Percentiles rank a stretch among this genome's conserved stretches.
These are phyloP conservation scores for Aspergillus cavernicola DNA, from an alignment of 495 filamentous ascomycete species.

Conservation along the genomic window DNA sequence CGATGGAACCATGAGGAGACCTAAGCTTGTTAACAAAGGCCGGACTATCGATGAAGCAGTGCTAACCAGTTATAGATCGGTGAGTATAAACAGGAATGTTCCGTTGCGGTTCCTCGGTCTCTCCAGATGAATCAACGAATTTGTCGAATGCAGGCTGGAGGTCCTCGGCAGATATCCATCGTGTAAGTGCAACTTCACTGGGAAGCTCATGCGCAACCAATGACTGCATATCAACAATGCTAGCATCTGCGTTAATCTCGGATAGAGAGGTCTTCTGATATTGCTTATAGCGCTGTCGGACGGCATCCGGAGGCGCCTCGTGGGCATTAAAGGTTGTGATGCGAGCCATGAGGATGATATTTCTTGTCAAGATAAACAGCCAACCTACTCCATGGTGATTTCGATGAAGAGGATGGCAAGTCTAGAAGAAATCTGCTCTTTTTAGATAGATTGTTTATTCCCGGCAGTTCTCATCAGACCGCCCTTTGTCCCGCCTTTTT, in stretches of 20 bases:
- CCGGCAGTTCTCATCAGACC: no score
- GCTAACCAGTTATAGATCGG: slow-evolving; percentile 37
- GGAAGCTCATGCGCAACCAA: slow-evolving; percentile 31
- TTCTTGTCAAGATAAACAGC: background rate
- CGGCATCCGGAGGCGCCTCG: slow-evolving; percentile 61
- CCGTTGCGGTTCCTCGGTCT: slow-evolving; percentile 18
- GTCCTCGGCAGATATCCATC: slow-evolving; percentile 30
- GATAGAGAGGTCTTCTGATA: slow-evolving; percentile 46
- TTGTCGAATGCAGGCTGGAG: slow-evolving; percentile 34
- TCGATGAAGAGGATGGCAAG: no score
- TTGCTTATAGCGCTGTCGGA: slow-evolving; percentile 64
- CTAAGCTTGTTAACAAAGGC: slow-evolving; percentile 41
- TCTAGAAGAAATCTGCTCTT: no score
- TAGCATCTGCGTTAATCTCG: slow-evolving; percentile 43
- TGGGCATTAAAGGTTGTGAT: slow-evolving; percentile 61
- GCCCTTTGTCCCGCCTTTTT: no score
- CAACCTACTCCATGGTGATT: no score
- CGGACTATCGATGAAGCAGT: slow-evolving; percentile 9
- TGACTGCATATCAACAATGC: slow-evolving; percentile 48
- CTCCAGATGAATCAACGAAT: slow-evolving; percentile 23
- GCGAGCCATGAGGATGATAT: slow-evolving; percentile 26
- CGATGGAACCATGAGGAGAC: slow-evolving; percentile 69
- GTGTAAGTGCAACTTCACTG: slow-evolving; percentile 21
- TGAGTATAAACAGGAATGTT: slow-evolving; percentile 47
- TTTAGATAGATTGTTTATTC: no score